Percentiles rank a stretch among this genome's conserved stretches.
Conservation (phyloP, 768 basidiomycete genomes). For the Ramaria rubella region DNA sequence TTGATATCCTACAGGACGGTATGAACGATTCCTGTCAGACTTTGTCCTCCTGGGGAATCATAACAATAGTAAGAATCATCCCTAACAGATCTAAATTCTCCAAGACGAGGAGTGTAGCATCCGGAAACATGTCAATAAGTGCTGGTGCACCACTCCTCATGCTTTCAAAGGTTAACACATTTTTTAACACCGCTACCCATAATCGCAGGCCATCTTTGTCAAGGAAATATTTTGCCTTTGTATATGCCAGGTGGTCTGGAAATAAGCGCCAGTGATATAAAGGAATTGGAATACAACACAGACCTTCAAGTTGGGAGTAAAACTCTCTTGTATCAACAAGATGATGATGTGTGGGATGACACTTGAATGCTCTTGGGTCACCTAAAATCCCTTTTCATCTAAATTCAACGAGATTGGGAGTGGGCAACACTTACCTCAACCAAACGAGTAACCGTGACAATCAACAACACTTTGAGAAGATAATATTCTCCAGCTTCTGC, state of each 20-base stretch:
- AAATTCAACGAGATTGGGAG: no score
- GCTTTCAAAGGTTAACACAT: constrained; percentile 47
- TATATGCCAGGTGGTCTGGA: constrained; percentile 13
- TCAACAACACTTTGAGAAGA: constrained; percentile 62
- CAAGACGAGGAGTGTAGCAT: constrained; percentile 51
- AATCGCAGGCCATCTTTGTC: constrained; percentile 74
- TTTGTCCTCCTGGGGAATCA: no score
- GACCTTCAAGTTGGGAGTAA: constrained; percentile 53
- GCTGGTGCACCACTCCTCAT: constrained; percentile 38
- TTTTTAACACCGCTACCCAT: constrained; percentile 67
- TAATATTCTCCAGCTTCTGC: constrained; percentile 57
- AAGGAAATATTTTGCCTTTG: constrained; percentile 56
- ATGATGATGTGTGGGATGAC: constrained; percentile 49
- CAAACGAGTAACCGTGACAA: constrained; percentile 64
- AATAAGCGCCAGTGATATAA: no score
- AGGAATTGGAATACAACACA: background rate
- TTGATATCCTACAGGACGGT: no score
- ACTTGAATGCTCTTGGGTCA: constrained; percentile 56
- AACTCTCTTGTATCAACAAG: constrained; percentile 58
- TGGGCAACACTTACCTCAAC: constrained; percentile 56
- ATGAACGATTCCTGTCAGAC: no score
- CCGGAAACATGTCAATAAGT: constrained; percentile 61
- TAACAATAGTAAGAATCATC: constrained; percentile 48
- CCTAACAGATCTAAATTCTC: constrained; percentile 72
- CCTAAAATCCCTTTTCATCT: no score